Conservation (phyloP, 176 grass and related monocot genomes). For the Hsuehochloa calcarea region DNA sequence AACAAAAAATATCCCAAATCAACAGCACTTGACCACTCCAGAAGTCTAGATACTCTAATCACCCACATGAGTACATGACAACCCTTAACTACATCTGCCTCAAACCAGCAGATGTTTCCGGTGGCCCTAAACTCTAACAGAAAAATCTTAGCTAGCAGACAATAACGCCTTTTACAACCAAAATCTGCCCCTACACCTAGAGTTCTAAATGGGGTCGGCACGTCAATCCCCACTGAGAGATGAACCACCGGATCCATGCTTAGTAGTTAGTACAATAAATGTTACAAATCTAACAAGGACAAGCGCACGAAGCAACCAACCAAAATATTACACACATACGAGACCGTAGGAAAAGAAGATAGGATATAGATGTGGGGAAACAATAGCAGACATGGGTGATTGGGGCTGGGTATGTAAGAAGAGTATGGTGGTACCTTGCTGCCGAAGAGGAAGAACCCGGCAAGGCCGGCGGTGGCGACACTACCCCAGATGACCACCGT, state of each 20-base stretch:
- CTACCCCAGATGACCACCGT: conserved; percentile 76
- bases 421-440: conserved; percentile 48
- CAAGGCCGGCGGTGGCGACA: conserved; percentile 62
- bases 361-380: background rate
- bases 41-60: too few species aligned
- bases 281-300: background rate
- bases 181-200: background rate
- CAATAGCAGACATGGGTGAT: background rate
- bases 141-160: too few species aligned
- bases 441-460: conserved; percentile 68
- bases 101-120: too few species aligned
- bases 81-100: too few species aligned
- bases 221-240: background rate
- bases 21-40: too few species aligned
- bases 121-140: too few species aligned
- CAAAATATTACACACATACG: background rate
- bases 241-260: conserved; percentile 4
- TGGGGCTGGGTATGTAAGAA: background rate
- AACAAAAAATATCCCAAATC: too few species aligned
- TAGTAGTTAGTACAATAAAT: background rate
- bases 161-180: too few species aligned
- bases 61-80: too few species aligned
- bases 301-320: background rate
- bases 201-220: background rate
- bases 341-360: background rate